Base-by-base conservation (phyloP, 2,329 filamentous ascomycete genomes). In the Colletotrichum sp. region DNA sequence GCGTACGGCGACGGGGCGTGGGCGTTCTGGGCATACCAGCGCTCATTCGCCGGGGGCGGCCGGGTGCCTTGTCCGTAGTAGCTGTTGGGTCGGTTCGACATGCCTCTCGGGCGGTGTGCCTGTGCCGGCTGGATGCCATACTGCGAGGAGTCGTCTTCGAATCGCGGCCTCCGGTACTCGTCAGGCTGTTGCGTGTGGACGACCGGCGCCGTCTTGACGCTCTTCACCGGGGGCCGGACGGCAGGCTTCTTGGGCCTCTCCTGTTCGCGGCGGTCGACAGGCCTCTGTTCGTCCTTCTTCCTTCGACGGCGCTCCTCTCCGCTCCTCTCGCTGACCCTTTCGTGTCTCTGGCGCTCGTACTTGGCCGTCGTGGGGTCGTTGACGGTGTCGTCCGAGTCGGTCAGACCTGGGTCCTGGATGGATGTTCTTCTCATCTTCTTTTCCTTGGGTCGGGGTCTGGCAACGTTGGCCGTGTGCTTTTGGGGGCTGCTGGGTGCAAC, bases 381-480 rank as follows among this genome's bases (percentile, higher is more conserved):
- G 48, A 84, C 81, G 19, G 86, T 88, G 55, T 87, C 83, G 79
- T 89, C 86, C 65, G 87, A 86, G 79, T 88, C 87, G 77, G 83
- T 85, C 52, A 85, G 77, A 39, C 77, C 82, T 69, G 83, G 80
- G 61, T 78, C 80, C 68, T 79, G 83, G 30, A 85, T 84, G 16
- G 86, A 84, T 61, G 83, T 81, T 75, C 84, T 85, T 68, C 82
- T 79, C 71, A 82, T 64, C 36, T 80, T 78, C 76, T 80, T 82
- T 57, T 88, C 85, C 19, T 48, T 48, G 71, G 80, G 86, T 76
- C 88, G 86, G 59, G 87, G 84, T 80, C 86, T 89, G 77, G 89
- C 82, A 25, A 87, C 90, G 80, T 91, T 91, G 79, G 90, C 86
- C 36, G 85, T 86, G 79, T 90, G 86, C 77, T 88, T 90, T 67